Evolutionary conservation across 768 basidiomycete species (phyloP).

Genomic region (Sporobolomyces pararoseus): DNA sequence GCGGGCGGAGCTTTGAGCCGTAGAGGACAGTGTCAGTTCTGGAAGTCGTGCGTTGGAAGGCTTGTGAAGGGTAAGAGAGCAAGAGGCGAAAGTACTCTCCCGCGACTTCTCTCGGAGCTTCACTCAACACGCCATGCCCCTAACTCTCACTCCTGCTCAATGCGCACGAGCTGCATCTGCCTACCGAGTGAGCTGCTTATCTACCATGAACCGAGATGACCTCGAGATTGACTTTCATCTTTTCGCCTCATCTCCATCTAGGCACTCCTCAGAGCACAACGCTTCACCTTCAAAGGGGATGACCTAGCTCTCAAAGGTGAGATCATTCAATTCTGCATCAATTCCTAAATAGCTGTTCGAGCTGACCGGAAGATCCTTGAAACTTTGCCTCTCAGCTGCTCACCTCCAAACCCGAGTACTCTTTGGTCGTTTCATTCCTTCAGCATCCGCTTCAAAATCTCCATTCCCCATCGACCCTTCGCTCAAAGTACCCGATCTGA

Average conservation of each 20-base stretch:
- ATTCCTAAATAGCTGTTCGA: not conserved
- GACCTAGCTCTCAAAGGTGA: slow-evolving; percentile 26
- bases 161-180: slow-evolving; percentile 33
- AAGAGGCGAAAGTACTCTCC: not conserved
- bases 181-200: slow-evolving; percentile 25
- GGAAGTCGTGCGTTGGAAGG: too few species aligned
- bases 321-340: not conserved
- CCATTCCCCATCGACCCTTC: not conserved
- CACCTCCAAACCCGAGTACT: slow-evolving; percentile 40
- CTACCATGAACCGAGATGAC: too few species aligned
- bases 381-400: too few species aligned
- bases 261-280: slow-evolving; percentile 35
- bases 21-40: too few species aligned
- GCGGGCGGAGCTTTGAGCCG: too few species aligned
- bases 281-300: slow-evolving; percentile 40
- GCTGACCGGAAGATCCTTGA: not conserved
- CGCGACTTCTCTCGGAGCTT: not conserved
- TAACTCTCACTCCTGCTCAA: slow-evolving; percentile 28
- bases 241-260: slow-evolving; percentile 7
- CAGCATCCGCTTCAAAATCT: slow-evolving; percentile 21
- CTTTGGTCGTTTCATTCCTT: slow-evolving; percentile 40
- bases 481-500: not conserved
- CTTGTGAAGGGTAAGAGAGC: not conserved
- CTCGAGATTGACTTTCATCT: not conserved
- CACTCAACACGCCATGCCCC: slow-evolving; percentile 14